Evolutionary conservation across 73 alveolate genomes (phyloP).

Genomic region (Paramecium sonneborni): DNA sequence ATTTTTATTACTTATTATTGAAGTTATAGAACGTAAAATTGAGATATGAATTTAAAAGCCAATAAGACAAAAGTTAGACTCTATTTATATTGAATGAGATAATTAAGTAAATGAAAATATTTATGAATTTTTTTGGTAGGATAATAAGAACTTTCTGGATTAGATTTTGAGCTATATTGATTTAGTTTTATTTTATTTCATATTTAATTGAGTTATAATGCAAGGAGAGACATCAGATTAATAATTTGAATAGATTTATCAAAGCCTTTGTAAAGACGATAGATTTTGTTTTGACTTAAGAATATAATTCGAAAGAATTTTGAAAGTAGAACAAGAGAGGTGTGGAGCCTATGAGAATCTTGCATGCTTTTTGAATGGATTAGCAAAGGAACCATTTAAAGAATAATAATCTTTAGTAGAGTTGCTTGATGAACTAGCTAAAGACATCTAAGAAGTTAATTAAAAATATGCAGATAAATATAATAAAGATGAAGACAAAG

Average conservation of each 20-base stretch:
- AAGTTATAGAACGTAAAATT: no score
- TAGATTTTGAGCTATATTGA: not conserved
- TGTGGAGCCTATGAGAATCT: not conserved
- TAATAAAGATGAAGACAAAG: not conserved
- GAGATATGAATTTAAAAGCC: no score
- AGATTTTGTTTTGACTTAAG: not conserved
- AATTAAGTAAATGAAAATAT: not conserved
- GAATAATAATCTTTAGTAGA: not conserved
- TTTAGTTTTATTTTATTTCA: not conserved
- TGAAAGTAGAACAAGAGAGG: not conserved
- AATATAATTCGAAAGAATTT: not conserved
- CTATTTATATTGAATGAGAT: no score
- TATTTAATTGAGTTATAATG: not conserved
- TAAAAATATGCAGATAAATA: not conserved
- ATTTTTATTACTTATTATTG: no score
- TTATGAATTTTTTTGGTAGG: not conserved
- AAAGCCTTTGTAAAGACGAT: not conserved
- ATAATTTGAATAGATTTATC: not conserved
- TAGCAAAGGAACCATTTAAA: constrained; percentile 11
- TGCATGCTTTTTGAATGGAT: not conserved
- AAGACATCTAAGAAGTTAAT: not conserved
- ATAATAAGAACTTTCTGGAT: not conserved
- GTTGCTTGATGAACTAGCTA: not conserved
- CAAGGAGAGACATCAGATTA: not conserved
- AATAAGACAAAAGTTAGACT: no score